Base-by-base conservation (phyloP, 163 green algal genomes). In the Trebouxiophyceae sp. region DNA sequence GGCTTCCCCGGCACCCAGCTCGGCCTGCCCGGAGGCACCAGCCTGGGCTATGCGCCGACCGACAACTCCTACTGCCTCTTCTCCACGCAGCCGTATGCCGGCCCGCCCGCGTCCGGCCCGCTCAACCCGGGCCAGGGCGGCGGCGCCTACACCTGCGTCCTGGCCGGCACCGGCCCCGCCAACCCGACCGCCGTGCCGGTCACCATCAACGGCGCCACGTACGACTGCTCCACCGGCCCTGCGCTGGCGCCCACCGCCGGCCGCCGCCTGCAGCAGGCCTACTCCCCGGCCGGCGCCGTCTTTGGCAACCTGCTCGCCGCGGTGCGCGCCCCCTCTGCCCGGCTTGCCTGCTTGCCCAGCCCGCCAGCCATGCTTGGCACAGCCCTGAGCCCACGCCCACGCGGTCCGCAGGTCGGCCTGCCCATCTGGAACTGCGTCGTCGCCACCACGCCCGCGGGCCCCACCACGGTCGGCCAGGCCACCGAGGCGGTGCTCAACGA, bases 401-500 rank as follows among this genome's bases (percentile, higher is more conserved):
- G n/a, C n/a, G n/a, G n/a, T n/a, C n/a, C n/a, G 39, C 39, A 50
- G 39, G 39, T 50, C 12, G 39, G 39, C 19, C 39, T 50, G 39
- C 39, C 39, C 39, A 50, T 50, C 39, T 50, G 39, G 39, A 50
- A 50, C 39, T 50, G 39, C 39, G 39, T 50, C 39, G 39, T 50
- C 39, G 12, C 39, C 39, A 50, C 39, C 39, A 50, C 39, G 12
- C 39, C 39, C 39, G 39, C 39, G 16, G 39, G 39, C 8, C 8
- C 8, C 39, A 50, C 39, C 39, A 50, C 39, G 12, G 12, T 50
- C 12, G 39, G 39, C 39, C 39, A 50, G 39, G 39, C 39, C 39
- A 50, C 39, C 16, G 12, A n/a, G 8, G 39, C 39, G 12, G 39
- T 50, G 39, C 39, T 50, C 12, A 50, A 50, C 39, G 39, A 50